Evolutionary conservation across 179 eudicot species (phyloP).

Genomic region (Pouteria campechiana): DNA sequence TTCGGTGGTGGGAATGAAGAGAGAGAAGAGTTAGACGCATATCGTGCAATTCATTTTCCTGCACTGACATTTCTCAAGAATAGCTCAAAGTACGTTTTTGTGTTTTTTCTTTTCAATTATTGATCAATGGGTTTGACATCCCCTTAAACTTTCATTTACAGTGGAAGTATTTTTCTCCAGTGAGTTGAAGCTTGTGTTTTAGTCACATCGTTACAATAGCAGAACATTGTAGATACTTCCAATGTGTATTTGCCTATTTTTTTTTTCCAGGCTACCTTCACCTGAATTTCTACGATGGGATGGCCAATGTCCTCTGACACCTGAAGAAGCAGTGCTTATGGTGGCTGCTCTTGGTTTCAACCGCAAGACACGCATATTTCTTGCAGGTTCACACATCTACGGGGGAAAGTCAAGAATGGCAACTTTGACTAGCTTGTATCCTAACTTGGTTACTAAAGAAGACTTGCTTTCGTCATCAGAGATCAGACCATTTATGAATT

Average conservation of each 20-base stretch:
- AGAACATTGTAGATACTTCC: no score
- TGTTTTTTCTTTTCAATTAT: not conserved
- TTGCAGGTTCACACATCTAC: conserved; percentile 93
- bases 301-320: conserved; percentile 91
- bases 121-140: no score
- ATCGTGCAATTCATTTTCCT: conserved; percentile 81
- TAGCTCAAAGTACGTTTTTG: conserved; percentile 42
- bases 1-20: conserved; percentile 98
- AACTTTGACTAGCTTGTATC: conserved; percentile 67
- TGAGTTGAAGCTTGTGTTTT: no score
- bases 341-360: conserved; percentile 93
- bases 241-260: not conserved
- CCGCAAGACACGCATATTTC: conserved; percentile 61
- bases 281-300: conserved; percentile 62
- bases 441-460: conserved; percentile 90
- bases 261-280: conserved; percentile 59
- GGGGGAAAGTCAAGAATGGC: conserved; percentile 84
- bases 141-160: no score
- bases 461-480: conserved; percentile 70
- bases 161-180: no score
- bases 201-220: no score
- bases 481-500: conserved; percentile 78
- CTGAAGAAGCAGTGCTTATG: conserved; percentile 97
- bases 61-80: conserved; percentile 46
- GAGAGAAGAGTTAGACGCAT: conserved; percentile 73